These are phyloP conservation scores for Aspergillus haitiensis DNA, from an alignment of 495 filamentous ascomycete species.

Conservation along the genomic window DNA sequence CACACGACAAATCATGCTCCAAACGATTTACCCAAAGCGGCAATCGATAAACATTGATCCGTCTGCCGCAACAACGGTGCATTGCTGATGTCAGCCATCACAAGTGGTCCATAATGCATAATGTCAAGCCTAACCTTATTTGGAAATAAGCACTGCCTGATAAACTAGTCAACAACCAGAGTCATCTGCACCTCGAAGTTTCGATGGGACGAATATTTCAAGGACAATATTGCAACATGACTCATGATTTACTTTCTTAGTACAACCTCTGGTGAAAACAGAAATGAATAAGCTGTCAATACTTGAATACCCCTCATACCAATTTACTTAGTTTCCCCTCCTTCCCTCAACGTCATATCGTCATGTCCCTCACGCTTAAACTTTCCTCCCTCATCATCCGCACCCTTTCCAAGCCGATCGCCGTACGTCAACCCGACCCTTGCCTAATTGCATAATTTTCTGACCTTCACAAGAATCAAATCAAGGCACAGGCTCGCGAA, in stretches of 20 bases:
- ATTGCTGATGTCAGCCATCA: slow-evolving; percentile 34
- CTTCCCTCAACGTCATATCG: background rate
- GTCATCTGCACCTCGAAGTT: background rate
- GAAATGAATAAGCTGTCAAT: too few species aligned
- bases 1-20: slow-evolving; percentile 26
- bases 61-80: slow-evolving; percentile 28
- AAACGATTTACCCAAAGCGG: slow-evolving; percentile 43
- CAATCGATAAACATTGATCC: slow-evolving; percentile 47
- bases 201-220: background rate
- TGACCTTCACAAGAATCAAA: slow-evolving; percentile 67
- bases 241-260: background rate
- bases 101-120: slow-evolving; percentile 10
- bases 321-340: background rate
- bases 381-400: slow-evolving; percentile 66
- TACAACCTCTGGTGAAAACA: too few species aligned
- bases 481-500: slow-evolving; percentile 92
- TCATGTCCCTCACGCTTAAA: slow-evolving; percentile 63
- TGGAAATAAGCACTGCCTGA: slow-evolving; percentile 12
- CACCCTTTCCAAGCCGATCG: slow-evolving; percentile 72
- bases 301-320: background rate
- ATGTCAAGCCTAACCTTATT: slow-evolving; percentile 7
- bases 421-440: slow-evolving; percentile 47
- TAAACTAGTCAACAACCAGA: slow-evolving; percentile 12
- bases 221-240: background rate
- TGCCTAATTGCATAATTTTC: slow-evolving; percentile 46